Percentiles rank a stretch among this genome's conserved stretches.
phyloP scores from a whole-genome alignment of 2,329 filamentous ascomycete genomes.

The Monosporascus sp. region DNA sequence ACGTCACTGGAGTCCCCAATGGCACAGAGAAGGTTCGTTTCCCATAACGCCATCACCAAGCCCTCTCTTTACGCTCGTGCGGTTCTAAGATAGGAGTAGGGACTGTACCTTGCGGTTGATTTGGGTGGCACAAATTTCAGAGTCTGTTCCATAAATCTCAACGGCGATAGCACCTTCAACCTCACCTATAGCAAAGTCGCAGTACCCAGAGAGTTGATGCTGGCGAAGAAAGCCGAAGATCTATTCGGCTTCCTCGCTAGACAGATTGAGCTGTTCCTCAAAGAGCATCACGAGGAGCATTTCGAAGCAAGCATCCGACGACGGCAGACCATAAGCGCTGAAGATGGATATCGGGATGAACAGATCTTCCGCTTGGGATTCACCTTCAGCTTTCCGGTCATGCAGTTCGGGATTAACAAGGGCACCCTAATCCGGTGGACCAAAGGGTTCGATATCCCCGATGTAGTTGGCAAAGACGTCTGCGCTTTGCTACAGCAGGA shows the following conservation, averaged over 20 bases:
- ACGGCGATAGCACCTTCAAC: conserved; percentile 92
- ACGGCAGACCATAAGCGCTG: conserved; percentile 54
- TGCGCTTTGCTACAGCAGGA: conserved; percentile 84
- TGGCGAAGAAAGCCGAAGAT: conserved; percentile 76
- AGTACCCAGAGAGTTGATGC: conserved; percentile 87
- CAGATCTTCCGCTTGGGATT: conserved; percentile 93
- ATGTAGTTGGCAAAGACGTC: conserved; percentile 90
- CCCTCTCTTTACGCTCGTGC: neutral
- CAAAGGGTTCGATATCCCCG: conserved; percentile 96
- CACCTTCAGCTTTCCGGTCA: conserved; percentile 95
- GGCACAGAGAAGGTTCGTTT: conserved; percentile 83
- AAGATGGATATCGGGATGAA: conserved; percentile 60
- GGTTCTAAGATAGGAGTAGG: conserved; percentile 44
- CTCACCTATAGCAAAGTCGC: conserved; percentile 89
- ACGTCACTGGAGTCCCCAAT: conserved; percentile 92
- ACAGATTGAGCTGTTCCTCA: conserved; percentile 85
- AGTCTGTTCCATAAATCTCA: conserved; percentile 89
- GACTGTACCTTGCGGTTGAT: conserved; percentile 92
- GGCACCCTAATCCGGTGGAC: conserved; percentile 95
- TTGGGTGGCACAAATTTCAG: conserved; percentile 98
- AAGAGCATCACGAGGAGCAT: conserved; percentile 81
- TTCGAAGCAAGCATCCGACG: conserved; percentile 67
- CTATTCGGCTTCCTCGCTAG: conserved; percentile 90
- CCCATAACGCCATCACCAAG: neutral
- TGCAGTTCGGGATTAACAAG: conserved; percentile 92